phyloP scores from a whole-genome alignment of 2,329 filamentous ascomycete genomes.

The Claviceps sp. region DNA sequence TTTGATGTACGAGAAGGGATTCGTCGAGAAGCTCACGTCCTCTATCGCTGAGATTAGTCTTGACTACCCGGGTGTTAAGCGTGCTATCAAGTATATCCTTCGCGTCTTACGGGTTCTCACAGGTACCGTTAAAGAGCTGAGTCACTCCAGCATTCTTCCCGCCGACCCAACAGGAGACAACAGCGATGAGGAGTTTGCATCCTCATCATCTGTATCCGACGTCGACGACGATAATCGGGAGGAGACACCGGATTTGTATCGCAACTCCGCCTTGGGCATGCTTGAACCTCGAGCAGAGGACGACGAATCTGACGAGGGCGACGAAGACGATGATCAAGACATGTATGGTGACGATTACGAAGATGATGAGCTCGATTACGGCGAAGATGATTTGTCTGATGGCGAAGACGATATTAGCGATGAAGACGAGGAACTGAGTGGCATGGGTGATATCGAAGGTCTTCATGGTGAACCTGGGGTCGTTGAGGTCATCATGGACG shows the following conservation, averaged over 20 bases:
- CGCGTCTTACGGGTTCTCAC: slow-evolving; percentile 80
- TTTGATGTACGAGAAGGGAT: slow-evolving; percentile 98
- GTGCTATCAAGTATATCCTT: slow-evolving; percentile 91
- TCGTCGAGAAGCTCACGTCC: slow-evolving; percentile 73
- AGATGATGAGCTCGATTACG: slow-evolving; percentile 86
- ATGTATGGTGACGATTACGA: slow-evolving; percentile 90
- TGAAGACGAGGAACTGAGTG: slow-evolving; percentile 70
- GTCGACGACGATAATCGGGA: slow-evolving; percentile 66
- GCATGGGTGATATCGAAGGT: slow-evolving; percentile 77
- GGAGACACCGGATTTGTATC: slow-evolving; percentile 92
- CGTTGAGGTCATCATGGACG: slow-evolving; percentile 67
- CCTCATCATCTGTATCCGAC: slow-evolving; percentile 79
- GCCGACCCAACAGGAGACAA: slow-evolving; percentile 48
- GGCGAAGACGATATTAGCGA: slow-evolving; percentile 83
- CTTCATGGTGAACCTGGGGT: slow-evolving; percentile 48
- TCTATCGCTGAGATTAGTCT: slow-evolving; percentile 94
- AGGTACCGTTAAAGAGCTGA: slow-evolving; percentile 73
- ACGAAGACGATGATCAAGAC: slow-evolving; percentile 66
- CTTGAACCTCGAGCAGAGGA: slow-evolving; percentile 73
- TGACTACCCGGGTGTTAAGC: slow-evolving; percentile 84
- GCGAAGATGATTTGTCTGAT: slow-evolving; percentile 67
- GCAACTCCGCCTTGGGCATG: slow-evolving; percentile 91
- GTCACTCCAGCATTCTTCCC: slow-evolving; percentile 65
- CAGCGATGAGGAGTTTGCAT: slow-evolving; percentile 78
- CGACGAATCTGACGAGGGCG: slow-evolving; percentile 66